Base-by-base conservation (phyloP, 148 eudicot species). In the Drosera capensis region DNA sequence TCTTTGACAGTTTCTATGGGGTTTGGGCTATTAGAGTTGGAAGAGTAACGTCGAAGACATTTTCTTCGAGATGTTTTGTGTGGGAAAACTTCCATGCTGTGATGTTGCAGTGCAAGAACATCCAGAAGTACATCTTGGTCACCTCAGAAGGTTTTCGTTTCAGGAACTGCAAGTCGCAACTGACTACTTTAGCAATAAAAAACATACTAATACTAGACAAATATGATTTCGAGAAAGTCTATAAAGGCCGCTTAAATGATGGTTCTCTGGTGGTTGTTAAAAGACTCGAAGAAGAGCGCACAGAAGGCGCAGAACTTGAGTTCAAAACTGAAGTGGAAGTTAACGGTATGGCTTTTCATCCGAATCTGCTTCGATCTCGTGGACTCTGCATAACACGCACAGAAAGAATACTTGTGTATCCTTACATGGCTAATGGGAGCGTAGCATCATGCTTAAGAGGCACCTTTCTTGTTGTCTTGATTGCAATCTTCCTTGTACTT, bases 301-400 rank as follows among this genome's bases (percentile, higher is more conserved):
- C 74, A 22, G 71, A 67, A 28, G 31, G 31, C 31, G 11, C 7
- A 28, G 31, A 28, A 28, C 31, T 28, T 28, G 7, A 28, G 31
- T n/a, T n/a, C n/a, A n/a, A n/a, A n/a, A n/a, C n/a, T n/a, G n/a
- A n/a, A n/a, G n/a, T n/a, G n/a, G n/a, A 68, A 58, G 59, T 73
- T 74, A 73, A 68, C 25, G 68, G 74, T 47, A 68, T 65, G 79
- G 78, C 68, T 71, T n/a, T 68, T 48, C 79, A 73, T 52, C 65
- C 68, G 21, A 68, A 73, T 56, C 43, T 73, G 46, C 64, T 73
- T 35, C 65, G 73, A 1, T 29, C 68, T 25, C 63, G 78, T 22
- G 78, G 78, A 3, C 64, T 72, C 60, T 72, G 78, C 59, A 68
- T 72, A 70, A 72, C 78, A 29, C 73, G 73, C 0, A 64, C 78